Conservation (phyloP, 2,329 filamentous ascomycete genomes). For the Cephalotrichum gorgonifer region DNA sequence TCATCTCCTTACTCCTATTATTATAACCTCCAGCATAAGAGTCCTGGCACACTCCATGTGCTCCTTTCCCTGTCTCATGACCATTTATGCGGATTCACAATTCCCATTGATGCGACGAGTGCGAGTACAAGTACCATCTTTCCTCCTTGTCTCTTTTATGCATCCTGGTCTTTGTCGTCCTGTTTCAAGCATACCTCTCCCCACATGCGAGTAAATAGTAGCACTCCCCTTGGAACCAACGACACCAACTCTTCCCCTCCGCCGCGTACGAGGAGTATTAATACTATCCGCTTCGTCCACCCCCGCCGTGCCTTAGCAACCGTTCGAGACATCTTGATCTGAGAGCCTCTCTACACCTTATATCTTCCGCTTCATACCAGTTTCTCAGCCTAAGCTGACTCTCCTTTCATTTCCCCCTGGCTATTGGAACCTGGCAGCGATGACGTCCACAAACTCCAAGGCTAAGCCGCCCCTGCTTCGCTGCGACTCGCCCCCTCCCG, state of each 20-base stretch:
- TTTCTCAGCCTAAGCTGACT: too few relatives aligned
- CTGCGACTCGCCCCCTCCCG: conserved; percentile 54
- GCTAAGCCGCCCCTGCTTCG: conserved; percentile 24
- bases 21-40: neutral
- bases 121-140: neutral
- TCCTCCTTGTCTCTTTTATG: neutral
- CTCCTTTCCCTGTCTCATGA: conserved; percentile 4
- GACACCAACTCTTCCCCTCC: neutral
- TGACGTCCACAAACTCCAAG: conserved; percentile 18
- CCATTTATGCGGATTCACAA: conserved; percentile 2
- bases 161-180: neutral
- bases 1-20: conserved; percentile 1
- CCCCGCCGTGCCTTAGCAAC: neutral
- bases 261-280: too few relatives aligned
- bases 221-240: neutral
- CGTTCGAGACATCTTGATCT: neutral
- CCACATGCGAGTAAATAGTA: neutral
- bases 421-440: conserved; percentile 8
- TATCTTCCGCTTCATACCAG: too few relatives aligned
- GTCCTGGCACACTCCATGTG: neutral
- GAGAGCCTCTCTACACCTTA: neutral
- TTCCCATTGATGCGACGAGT: neutral
- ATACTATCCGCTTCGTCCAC: neutral
- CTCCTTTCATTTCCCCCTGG: conserved; percentile 7
- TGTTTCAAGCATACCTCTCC: neutral